A percentile compares a stretch with the other conserved stretches of the same genome.
Evolutionary conservation across 2,329 filamentous ascomycete species (phyloP).

Genomic region (Ophiostoma sp.): DNA sequence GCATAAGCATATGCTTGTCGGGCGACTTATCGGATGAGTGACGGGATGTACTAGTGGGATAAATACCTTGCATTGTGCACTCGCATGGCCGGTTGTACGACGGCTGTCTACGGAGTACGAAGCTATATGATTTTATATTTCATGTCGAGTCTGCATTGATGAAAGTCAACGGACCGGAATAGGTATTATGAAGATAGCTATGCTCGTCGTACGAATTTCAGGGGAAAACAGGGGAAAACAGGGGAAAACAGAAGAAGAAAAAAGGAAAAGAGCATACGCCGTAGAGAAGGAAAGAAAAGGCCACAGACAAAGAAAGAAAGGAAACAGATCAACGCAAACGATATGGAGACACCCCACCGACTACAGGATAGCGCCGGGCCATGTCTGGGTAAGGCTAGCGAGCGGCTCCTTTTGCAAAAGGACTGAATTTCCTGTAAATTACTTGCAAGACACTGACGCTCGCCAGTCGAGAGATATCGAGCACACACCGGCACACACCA

Average conservation of each 20-base stretch:
- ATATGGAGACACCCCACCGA: neutral
- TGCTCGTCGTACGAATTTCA: too few species aligned
- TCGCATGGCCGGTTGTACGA: too few species aligned
- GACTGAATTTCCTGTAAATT: too few species aligned
- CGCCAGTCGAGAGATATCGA: too few species aligned
- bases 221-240: neutral
- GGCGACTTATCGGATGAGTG: neutral
- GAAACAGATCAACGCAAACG: neutral
- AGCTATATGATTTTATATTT: neutral
- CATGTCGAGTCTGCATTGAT: too few species aligned
- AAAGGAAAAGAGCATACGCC: neutral
- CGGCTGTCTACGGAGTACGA: too few species aligned
- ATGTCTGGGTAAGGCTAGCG: constrained; percentile 6
- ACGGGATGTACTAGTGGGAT: neutral
- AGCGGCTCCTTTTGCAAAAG: neutral
- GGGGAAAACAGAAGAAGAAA: neutral
- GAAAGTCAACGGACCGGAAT: too few species aligned
- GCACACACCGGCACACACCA: too few species aligned
- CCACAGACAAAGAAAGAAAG: neutral
- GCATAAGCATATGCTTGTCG: neutral
- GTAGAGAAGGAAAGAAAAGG: neutral
- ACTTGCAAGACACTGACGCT: too few species aligned
- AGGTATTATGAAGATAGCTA: too few species aligned
- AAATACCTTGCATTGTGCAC: neutral
- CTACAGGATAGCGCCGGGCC: neutral